Evolutionary conservation across 352 stramenopile genomes (phyloP).

Genomic region (Aphanomyces invadans): DNA sequence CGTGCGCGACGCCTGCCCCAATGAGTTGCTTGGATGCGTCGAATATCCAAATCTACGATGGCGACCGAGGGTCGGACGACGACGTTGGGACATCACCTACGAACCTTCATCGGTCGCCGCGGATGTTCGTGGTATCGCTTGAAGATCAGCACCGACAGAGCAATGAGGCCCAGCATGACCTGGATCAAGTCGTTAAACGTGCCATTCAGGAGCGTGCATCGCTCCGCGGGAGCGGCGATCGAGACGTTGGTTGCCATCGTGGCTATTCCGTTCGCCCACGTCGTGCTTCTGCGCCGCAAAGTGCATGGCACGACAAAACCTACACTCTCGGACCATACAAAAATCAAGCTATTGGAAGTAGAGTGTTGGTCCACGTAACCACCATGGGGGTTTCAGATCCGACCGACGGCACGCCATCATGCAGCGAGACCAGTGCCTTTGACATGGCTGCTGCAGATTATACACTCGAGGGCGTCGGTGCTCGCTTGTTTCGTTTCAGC

Average conservation of each 20-base stretch:
- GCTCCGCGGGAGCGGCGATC: constrained; percentile 13
- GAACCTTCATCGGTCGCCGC: constrained; percentile 56
- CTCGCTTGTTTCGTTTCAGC: too few relatives aligned
- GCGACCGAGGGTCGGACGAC: neutral
- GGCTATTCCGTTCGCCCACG: neutral
- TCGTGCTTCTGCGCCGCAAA: neutral
- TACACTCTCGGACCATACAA: constrained; percentile 1
- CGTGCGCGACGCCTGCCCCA: constrained; percentile 15
- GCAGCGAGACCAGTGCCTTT: too few relatives aligned
- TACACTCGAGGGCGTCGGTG: too few relatives aligned
- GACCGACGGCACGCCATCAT: too few relatives aligned
- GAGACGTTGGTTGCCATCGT: neutral
- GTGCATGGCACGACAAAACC: neutral
- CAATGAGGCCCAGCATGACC: constrained; percentile 71
- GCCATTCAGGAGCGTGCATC: constrained; percentile 79
- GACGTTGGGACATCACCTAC: neutral
- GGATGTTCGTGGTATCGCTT: constrained; percentile 70
- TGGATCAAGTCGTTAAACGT: constrained; percentile 69
- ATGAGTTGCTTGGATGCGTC: constrained; percentile 24
- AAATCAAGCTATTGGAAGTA: neutral
- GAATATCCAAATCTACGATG: constrained; percentile 24
- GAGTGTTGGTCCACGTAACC: neutral
- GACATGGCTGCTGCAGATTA: too few relatives aligned
- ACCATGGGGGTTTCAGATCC: neutral
- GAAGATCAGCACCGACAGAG: constrained; percentile 72